A percentile compares a stretch with the other conserved stretches of the same genome.
phyloP scores from a whole-genome alignment of 495 filamentous ascomycete species.

The Astrocystis sublimbata region DNA sequence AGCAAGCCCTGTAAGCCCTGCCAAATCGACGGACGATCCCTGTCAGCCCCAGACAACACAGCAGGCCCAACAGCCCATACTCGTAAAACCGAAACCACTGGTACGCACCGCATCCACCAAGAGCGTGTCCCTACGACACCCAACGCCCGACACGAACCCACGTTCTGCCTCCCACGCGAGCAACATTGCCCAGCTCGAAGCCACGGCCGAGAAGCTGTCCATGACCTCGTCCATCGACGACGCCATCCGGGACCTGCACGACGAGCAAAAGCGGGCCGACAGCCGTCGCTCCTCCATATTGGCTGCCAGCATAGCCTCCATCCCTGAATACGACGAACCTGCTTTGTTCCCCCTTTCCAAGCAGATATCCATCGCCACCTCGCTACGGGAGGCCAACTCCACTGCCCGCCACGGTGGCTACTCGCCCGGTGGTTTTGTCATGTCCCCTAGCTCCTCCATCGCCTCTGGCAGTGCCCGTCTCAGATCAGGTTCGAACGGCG shows the following conservation, averaged over 20 bases:
- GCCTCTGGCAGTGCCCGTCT: conserved; percentile 54
- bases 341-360: conserved; percentile 36
- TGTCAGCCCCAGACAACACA: conserved; percentile 16
- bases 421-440: conserved; percentile 64
- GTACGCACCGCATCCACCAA: conserved; percentile 62
- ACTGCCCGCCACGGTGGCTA: conserved; percentile 69
- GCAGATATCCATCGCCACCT: conserved; percentile 61
- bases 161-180: conserved; percentile 70
- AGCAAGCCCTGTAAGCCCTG: background rate
- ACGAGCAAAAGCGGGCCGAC: conserved; percentile 70
- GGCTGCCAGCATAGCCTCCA: conserved; percentile 40
- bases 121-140: conserved; percentile 66
- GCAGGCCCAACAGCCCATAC: conserved; percentile 25
- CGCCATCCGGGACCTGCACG: conserved; percentile 77
- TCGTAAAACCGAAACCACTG: conserved; percentile 45
- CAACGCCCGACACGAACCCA: conserved; percentile 72
- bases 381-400: conserved; percentile 66
- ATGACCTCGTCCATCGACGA: conserved; percentile 76
- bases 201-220: conserved; percentile 78
- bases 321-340: conserved; percentile 39
- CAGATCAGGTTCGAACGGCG: conserved; percentile 50
- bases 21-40: conserved; percentile 18
- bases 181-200: conserved; percentile 82
- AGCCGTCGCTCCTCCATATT: conserved; percentile 60
- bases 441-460: conserved; percentile 66